phyloP scores from a whole-genome alignment of 345 rosid species.

The Clarkia xantiana region DNA sequence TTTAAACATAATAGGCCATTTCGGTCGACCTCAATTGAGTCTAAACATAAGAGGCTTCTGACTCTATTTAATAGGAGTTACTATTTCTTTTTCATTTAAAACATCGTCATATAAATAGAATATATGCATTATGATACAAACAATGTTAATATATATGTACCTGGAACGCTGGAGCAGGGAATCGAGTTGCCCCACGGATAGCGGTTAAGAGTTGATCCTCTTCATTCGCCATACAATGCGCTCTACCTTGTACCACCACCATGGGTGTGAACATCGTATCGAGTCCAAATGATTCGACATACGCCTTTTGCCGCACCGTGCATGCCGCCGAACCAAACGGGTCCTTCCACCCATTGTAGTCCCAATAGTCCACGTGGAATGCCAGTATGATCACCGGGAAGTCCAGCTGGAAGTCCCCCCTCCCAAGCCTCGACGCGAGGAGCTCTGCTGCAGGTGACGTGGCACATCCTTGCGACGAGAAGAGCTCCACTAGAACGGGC shows the following conservation, averaged over 20 bases:
- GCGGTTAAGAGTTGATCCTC: constrained; percentile 42
- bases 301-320: constrained; percentile 85
- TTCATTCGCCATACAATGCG: constrained; percentile 56
- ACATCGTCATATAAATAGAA: no score
- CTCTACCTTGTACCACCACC: constrained; percentile 60
- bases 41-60: no score
- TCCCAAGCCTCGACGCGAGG: constrained; percentile 67
- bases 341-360: constrained; percentile 86
- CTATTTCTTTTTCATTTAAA: no score
- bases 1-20: no score
- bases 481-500: constrained; percentile 64
- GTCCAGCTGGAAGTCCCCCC: constrained; percentile 64
- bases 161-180: constrained; percentile 50
- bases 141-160: no score
- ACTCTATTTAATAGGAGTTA: no score
- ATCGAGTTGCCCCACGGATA: constrained; percentile 43
- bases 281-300: constrained; percentile 63
- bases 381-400: constrained; percentile 49
- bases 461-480: constrained; percentile 80
- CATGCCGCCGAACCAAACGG: constrained; percentile 62
- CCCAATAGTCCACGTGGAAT: constrained; percentile 88
- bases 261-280: constrained; percentile 89
- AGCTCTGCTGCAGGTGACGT: constrained; percentile 82
- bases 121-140: no score
- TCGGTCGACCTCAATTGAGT: no score